These are phyloP conservation scores for Termitomyces sp. DNA, from an alignment of 768 basidiomycete genomes.

Conservation along the genomic window DNA sequence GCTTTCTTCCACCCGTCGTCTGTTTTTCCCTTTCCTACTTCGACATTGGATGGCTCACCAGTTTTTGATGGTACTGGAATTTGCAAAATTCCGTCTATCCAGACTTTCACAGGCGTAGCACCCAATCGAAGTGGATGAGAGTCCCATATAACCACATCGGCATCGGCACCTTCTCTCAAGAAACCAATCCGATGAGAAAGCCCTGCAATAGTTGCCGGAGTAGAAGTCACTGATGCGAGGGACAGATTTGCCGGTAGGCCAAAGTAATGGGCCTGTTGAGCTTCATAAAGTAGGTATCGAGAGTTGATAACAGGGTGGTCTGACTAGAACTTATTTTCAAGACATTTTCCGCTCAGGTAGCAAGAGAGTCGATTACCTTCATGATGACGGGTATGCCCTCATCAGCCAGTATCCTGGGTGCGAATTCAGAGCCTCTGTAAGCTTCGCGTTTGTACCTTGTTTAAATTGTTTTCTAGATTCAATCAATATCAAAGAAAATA, in stretches of 20 bases:
- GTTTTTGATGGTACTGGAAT: slow-evolving; percentile 40
- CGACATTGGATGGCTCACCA: slow-evolving; percentile 31
- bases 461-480: background rate
- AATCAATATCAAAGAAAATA: background rate
- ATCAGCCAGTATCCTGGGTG: slow-evolving; percentile 70
- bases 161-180: slow-evolving; percentile 50
- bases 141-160: slow-evolving; percentile 74
- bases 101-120: slow-evolving; percentile 70
- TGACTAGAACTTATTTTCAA: slow-evolving; percentile 30
- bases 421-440: slow-evolving; percentile 75
- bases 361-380: slow-evolving; percentile 45
- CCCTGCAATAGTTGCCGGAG: slow-evolving; percentile 62
- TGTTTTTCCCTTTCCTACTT: slow-evolving; percentile 39
- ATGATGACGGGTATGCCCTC: slow-evolving; percentile 67
- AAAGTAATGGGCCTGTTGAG: slow-evolving; percentile 65
- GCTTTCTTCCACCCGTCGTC: slow-evolving; percentile 37
- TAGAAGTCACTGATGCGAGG: slow-evolving; percentile 60
- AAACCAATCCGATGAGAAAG: slow-evolving; percentile 71
- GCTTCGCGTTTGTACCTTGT: slow-evolving; percentile 41
- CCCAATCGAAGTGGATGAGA: slow-evolving; percentile 71
- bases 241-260: slow-evolving; percentile 55
- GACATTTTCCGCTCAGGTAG: background rate
- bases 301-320: slow-evolving; percentile 57
- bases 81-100: slow-evolving; percentile 83
- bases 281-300: slow-evolving; percentile 66